Conservation (phyloP, 331 rosid genomes). For the Pyrus hybrid region DNA sequence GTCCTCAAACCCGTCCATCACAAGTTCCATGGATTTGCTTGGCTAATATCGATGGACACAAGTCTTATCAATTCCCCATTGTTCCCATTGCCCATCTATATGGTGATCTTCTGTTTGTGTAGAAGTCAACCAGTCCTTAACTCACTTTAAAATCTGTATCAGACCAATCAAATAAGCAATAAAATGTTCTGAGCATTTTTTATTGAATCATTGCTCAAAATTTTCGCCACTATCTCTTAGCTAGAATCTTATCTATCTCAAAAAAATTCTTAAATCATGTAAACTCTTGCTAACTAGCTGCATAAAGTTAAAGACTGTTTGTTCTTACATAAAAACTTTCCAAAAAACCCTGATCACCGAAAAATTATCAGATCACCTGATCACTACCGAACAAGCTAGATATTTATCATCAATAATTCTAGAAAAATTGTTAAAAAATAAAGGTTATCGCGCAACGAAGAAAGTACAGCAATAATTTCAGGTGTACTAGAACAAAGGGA, state of each 20-base stretch:
- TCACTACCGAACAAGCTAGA: neutral
- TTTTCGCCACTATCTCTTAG: neutral
- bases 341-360: neutral
- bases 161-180: slow-evolving; percentile 34
- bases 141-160: slow-evolving; percentile 20
- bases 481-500: slow-evolving; percentile 21
- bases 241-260: neutral
- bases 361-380: neutral
- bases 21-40: slow-evolving; percentile 42
- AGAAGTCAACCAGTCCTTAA: slow-evolving; percentile 23
- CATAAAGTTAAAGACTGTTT: neutral
- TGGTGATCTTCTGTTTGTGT: slow-evolving; percentile 21
- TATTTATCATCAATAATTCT: neutral
- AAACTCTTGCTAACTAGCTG: neutral
- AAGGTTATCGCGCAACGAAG: neutral
- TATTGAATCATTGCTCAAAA: no score
- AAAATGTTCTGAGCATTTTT: slow-evolving; percentile 16
- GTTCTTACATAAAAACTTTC: neutral
- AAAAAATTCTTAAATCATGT: neutral
- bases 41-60: slow-evolving; percentile 18
- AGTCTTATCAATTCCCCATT: slow-evolving; percentile 6
- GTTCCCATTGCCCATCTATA: slow-evolving; percentile 11
- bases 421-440: slow-evolving; percentile 1
- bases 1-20: slow-evolving; percentile 42
- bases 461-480: slow-evolving; percentile 32